Percentiles rank a stretch among this genome's conserved stretches.
Conservation (phyloP, 2,329 filamentous ascomycete species). For the Sporothrix mexicana region DNA sequence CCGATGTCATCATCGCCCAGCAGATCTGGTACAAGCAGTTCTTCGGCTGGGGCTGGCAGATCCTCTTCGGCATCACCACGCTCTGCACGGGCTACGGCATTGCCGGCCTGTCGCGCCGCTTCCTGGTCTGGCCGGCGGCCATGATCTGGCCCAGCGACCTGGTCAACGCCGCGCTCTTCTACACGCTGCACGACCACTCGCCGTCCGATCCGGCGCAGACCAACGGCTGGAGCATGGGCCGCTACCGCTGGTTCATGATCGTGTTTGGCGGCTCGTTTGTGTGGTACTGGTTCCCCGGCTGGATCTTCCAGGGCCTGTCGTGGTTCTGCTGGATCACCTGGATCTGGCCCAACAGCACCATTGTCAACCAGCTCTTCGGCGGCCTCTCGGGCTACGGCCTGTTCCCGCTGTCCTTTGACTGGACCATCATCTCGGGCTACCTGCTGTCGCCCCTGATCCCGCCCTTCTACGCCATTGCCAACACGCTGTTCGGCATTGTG, state of each 20-base stretch:
- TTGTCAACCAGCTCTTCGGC: conserved; percentile 57
- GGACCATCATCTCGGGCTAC: conserved; percentile 55
- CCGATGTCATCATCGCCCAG: conserved; percentile 58
- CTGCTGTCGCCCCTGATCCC: conserved; percentile 57
- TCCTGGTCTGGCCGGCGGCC: conserved; percentile 64
- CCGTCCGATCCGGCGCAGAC: conserved; percentile 56
- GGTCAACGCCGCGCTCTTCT: conserved; percentile 67
- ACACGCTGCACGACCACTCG: conserved; percentile 67
- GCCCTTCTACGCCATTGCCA: conserved; percentile 62
- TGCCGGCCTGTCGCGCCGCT: conserved; percentile 64
- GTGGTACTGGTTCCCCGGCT: conserved; percentile 64
- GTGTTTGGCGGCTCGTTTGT: conserved; percentile 58
- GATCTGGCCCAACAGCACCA: conserved; percentile 54
- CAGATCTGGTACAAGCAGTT: conserved; percentile 58
- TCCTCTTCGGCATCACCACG: conserved; percentile 65
- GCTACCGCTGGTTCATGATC: conserved; percentile 67
- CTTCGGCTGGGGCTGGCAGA: conserved; percentile 64
- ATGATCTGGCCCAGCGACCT: conserved; percentile 69
- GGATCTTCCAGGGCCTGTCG: conserved; percentile 57
- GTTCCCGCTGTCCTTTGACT: conserved; percentile 49
- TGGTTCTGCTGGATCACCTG: conserved; percentile 54
- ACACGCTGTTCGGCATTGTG: conserved; percentile 59
- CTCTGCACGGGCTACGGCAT: conserved; percentile 69
- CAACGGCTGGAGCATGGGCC: conserved; percentile 68
- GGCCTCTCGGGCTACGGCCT: conserved; percentile 48